Conservation (phyloP, 2,329 filamentous ascomycete species). For the Meredithiella fracta region DNA sequence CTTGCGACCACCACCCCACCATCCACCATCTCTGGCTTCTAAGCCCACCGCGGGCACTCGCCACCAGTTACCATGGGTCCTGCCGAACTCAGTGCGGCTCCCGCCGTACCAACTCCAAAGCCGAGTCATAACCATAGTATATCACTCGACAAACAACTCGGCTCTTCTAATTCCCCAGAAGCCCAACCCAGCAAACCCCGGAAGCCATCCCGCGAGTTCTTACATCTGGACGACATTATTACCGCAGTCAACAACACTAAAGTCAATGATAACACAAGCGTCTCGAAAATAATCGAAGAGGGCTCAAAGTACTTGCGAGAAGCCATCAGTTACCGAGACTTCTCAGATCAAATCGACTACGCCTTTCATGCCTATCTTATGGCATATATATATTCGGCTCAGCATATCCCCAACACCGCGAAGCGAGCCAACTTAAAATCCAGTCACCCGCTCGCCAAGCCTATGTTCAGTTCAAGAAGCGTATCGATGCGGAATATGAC, state of each 20-base stretch:
- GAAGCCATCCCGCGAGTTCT: slow-evolving; percentile 19
- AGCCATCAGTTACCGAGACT: slow-evolving; percentile 45
- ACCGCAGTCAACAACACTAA: slow-evolving; percentile 25
- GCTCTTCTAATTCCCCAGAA: slow-evolving; percentile 18
- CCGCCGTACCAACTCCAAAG: slow-evolving; percentile 3
- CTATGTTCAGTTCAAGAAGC: slow-evolving; percentile 34
- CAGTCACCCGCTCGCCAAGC: slow-evolving; percentile 16
- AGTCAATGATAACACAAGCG: slow-evolving; percentile 32
- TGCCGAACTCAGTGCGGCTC: not conserved
- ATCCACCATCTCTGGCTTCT: not conserved
- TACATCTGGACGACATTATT: slow-evolving; percentile 38
- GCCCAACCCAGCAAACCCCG: not conserved
- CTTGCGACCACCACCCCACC: not conserved
- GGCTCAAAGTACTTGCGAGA: slow-evolving; percentile 38
- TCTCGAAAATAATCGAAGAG: slow-evolving; percentile 35
- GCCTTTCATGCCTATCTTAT: slow-evolving; percentile 75
- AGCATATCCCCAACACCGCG: slow-evolving; percentile 62
- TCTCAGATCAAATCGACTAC: slow-evolving; percentile 46
- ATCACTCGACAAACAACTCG: slow-evolving; percentile 20
- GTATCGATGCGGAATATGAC: slow-evolving; percentile 30
- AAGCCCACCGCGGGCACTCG: not conserved
- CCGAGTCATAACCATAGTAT: slow-evolving; percentile 17
- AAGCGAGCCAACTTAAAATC: slow-evolving; percentile 38
- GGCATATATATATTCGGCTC: slow-evolving; percentile 61
- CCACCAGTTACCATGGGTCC: slow-evolving; percentile 8